Percentiles rank a stretch among this genome's conserved stretches.
Conservation (phyloP, 805 yeast species). For the Spencermartinsiella europaea region DNA sequence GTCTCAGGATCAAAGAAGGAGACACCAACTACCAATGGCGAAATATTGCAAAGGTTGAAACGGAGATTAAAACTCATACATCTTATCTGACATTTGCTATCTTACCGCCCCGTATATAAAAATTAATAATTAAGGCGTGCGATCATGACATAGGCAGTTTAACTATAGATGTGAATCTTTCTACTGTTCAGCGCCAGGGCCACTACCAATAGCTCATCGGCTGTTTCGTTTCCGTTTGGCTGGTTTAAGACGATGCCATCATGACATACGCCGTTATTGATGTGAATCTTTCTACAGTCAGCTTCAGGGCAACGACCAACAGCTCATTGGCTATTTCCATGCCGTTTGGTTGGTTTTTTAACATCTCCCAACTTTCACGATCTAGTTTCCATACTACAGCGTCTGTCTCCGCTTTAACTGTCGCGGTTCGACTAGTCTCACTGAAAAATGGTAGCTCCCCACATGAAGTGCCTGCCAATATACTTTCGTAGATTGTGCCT, state of each 20-base stretch:
- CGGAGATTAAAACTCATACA: slow-evolving; percentile 89
- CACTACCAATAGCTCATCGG: slow-evolving; percentile 58
- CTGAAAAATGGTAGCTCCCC: slow-evolving; percentile 51
- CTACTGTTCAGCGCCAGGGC: slow-evolving; percentile 59
- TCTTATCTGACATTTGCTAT: slow-evolving; percentile 89
- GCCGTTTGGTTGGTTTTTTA: slow-evolving; percentile 43
- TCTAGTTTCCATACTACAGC: slow-evolving; percentile 67
- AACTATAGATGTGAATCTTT: slow-evolving; percentile 66
- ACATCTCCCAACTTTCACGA: slow-evolving; percentile 38
- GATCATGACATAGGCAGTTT: slow-evolving; percentile 71
- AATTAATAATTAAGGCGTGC: no score
- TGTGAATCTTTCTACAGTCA: slow-evolving; percentile 67
- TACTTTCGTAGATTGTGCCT: slow-evolving; percentile 41
- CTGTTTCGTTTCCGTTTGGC: slow-evolving; percentile 47
- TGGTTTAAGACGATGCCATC: slow-evolving; percentile 37
- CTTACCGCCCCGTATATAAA: slow-evolving; percentile 29
- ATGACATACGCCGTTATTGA: slow-evolving; percentile 71
- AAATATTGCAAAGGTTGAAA: slow-evolving; percentile 75
- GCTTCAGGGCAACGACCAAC: slow-evolving; percentile 51
- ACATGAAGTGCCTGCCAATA: slow-evolving; percentile 69
- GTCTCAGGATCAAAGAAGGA: slow-evolving; percentile 80
- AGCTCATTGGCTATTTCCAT: slow-evolving; percentile 58
- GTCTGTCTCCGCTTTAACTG: slow-evolving; percentile 55
- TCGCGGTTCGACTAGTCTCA: slow-evolving; percentile 38
- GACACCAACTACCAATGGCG: slow-evolving; percentile 76